phyloP scores from a whole-genome alignment of 1,284 basidiomycete genomes.

The Papiliotrema nemorosa region DNA sequence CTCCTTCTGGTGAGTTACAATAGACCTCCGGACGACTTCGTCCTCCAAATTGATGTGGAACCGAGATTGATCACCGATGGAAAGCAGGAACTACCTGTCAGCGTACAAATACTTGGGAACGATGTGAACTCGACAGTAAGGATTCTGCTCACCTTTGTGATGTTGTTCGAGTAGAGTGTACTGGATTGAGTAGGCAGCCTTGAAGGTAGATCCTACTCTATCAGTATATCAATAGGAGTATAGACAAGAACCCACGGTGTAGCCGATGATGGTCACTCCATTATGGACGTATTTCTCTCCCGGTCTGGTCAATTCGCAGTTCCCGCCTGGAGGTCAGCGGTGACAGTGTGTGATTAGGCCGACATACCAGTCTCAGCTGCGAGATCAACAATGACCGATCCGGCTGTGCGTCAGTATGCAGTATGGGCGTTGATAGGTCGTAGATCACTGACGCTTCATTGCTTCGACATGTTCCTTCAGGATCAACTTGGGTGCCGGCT shows the following conservation, averaged over 20 bases:
- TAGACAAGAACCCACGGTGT: slow-evolving; percentile 17
- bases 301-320: slow-evolving; percentile 72
- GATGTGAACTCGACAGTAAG: neutral
- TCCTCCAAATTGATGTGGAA: slow-evolving; percentile 69
- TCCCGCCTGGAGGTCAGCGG: slow-evolving; percentile 57
- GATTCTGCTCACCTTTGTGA: slow-evolving; percentile 58
- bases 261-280: slow-evolving; percentile 75
- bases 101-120: neutral
- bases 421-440: too few species aligned
- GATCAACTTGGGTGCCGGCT: slow-evolving; percentile 76
- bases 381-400: slow-evolving; percentile 77
- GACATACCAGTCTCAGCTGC: slow-evolving; percentile 62
- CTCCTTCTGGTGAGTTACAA: slow-evolving; percentile 67
- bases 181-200: slow-evolving; percentile 79
- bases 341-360: neutral
- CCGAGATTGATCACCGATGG: slow-evolving; percentile 62
- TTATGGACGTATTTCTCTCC: slow-evolving; percentile 64
- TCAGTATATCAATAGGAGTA: neutral
- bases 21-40: slow-evolving; percentile 75
- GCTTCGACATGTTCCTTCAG: slow-evolving; percentile 72
- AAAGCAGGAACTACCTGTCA: slow-evolving; percentile 61
- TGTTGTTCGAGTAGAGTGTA: slow-evolving; percentile 82
- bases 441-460: slow-evolving; percentile 85
- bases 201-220: slow-evolving; percentile 65
- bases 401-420: slow-evolving; percentile 39